Percentiles rank a stretch among this genome's conserved stretches.
These are phyloP conservation scores for Coccomyxa sp. DNA, from an alignment of 139 green algal genomes.

Conservation along the genomic window DNA sequence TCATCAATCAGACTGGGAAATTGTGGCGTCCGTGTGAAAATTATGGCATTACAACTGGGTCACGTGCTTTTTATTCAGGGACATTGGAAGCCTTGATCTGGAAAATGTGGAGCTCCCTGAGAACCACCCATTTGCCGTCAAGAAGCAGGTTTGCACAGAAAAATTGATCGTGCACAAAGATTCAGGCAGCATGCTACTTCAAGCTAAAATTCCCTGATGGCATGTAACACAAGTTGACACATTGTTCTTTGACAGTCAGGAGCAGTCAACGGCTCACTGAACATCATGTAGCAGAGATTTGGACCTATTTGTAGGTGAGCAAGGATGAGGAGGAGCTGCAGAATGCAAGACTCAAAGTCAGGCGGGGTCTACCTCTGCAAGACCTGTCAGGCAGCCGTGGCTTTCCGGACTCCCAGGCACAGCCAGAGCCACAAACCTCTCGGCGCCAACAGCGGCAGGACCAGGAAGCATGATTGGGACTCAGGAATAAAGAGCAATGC, in stretches of 20 bases:
- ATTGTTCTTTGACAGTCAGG: neutral
- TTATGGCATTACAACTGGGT: neutral
- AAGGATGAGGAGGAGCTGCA: conserved; percentile 43
- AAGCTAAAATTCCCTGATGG: no score
- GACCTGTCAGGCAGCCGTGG: conserved; percentile 25
- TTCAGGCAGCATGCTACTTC: no score
- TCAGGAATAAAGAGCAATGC: neutral
- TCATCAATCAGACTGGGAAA: neutral
- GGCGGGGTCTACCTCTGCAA: conserved; percentile 33
- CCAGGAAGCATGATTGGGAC: neutral
- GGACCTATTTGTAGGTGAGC: conserved; percentile 7
- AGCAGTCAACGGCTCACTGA: neutral
- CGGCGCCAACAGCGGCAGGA: neutral
- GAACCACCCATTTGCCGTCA: conserved; percentile 80
- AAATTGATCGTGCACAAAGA: no score
- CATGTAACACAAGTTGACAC: neutral
- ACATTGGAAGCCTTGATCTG: conserved; percentile 3
- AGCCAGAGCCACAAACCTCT: neutral
- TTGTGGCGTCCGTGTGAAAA: neutral
- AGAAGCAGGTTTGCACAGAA: conserved; percentile 34
- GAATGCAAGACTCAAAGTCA: conserved; percentile 16
- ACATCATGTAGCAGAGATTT: neutral
- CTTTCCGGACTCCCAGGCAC: conserved; percentile 13
- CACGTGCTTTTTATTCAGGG: conserved; percentile 19
- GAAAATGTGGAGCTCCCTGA: conserved; percentile 70